These are phyloP conservation scores for Globisporangium irregulare DNA, from an alignment of 352 stramenopile genomes.

Conservation along the genomic window DNA sequence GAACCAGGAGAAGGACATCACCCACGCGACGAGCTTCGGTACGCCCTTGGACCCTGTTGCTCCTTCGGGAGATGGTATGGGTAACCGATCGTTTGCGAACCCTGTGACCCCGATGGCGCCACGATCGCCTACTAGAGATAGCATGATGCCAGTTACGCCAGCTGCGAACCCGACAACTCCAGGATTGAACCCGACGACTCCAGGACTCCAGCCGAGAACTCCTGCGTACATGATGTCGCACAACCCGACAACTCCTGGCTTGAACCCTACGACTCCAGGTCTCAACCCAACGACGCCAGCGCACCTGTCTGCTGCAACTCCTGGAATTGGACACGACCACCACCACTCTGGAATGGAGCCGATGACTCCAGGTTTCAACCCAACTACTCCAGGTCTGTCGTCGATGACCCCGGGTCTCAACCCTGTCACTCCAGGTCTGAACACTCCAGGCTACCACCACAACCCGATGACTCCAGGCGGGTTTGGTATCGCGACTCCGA, in stretches of 20 bases:
- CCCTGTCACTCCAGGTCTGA: conserved; percentile 76
- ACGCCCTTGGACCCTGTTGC: conserved; percentile 76
- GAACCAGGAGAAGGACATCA: conserved; percentile 90
- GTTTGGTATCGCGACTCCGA: conserved; percentile 71
- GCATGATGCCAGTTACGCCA: conserved; percentile 64
- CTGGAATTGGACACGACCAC: conserved; percentile 57
- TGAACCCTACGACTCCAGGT: conserved; percentile 79
- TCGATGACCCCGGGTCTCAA: conserved; percentile 81
- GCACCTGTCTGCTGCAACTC: conserved; percentile 66
- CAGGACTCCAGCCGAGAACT: conserved; percentile 72
- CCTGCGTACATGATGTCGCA: conserved; percentile 75
- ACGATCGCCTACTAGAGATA: conserved; percentile 61
- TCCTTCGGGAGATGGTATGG: conserved; percentile 54
- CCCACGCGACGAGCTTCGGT: conserved; percentile 83
- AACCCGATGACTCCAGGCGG: conserved; percentile 87
- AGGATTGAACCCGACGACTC: conserved; percentile 79
- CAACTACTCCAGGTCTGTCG: conserved; percentile 75
- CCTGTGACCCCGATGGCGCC: conserved; percentile 51
- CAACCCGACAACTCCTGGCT: conserved; percentile 73
- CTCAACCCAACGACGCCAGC: conserved; percentile 73
- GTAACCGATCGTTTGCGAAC: conserved; percentile 47
- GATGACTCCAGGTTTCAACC: conserved; percentile 87
- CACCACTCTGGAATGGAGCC: conserved; percentile 74
- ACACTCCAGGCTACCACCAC: conserved; percentile 80
- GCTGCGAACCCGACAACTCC: conserved; percentile 72